Base-by-base conservation (phyloP, 164 flowering plant species). In the Aristolochia fimbriata region DNA sequence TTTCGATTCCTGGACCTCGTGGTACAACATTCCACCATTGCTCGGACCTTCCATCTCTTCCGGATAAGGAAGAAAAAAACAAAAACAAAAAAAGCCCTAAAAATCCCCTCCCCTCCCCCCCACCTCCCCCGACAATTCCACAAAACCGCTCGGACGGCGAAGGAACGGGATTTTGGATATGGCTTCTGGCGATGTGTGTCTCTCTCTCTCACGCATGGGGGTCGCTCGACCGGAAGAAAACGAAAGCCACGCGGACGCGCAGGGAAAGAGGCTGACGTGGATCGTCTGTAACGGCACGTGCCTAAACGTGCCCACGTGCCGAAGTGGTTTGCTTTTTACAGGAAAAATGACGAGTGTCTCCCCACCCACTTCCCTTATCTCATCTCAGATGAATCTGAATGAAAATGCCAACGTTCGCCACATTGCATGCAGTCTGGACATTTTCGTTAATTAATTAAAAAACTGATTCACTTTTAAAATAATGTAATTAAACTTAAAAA, bases 1-100 rank as follows among this genome's bases (percentile, higher is more conserved):
- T 76, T 90, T 93, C 63, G 94, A 85, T 58, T 89, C 98, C 67
- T 93, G 97, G 16, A 86, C 90, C 81, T 93, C 98, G 71, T 93
- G 98, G 76, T 93, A 93, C 76, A 93, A 63, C 87, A 93, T 74
- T 33, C 98, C 98, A 23, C 96, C 98, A 68, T 92, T 89, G 80
- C 88, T 85, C 43, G 80, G 68, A 15, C 83, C 80, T 53, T 52
- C 68, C 49, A 41, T 20, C 41, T 19, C 15, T 6, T 22, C 24
- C 33, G 46, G 41, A 19, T 19, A 53, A 21, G 56, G 24, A 20
- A 53, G n/a, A 53, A 22, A 53, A 53, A 24, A 49, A 49, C 1
- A 20, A 14, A 19, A 53, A 22, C 30, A 2, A 4, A 2, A 19
- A 12, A 17, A 58, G 31, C 49, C 47, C 50, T 58, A 43, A 49